phyloP scores from a whole-genome alignment of 495 filamentous ascomycete species.

The Aspergillus panamensis region DNA sequence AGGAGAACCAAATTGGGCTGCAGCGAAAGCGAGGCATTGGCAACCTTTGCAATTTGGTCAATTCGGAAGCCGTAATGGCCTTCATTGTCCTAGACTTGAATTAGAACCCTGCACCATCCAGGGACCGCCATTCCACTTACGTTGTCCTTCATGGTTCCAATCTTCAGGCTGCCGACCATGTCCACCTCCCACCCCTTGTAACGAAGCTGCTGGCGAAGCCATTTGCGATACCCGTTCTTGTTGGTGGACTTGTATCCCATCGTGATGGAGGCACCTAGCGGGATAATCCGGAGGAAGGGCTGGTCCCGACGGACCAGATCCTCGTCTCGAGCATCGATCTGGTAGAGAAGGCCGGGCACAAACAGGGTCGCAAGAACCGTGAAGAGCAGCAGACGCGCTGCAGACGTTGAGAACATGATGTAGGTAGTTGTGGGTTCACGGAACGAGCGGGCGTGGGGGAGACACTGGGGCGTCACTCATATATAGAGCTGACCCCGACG shows the following conservation, averaged over 20 bases:
- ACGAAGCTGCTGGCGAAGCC: conserved; percentile 37
- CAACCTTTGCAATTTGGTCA: conserved; percentile 40
- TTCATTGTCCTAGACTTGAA: conserved; percentile 37
- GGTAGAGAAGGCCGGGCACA: no score
- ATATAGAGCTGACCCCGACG: no score
- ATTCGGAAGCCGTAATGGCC: conserved; percentile 48
- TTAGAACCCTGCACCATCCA: not conserved
- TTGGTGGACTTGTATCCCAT: conserved; percentile 48
- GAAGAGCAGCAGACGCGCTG: no score
- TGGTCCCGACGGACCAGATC: no score
- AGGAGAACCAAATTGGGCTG: conserved; percentile 51
- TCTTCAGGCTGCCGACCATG: conserved; percentile 46
- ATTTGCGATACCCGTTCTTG: conserved; percentile 52
- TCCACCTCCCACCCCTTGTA: conserved; percentile 42
- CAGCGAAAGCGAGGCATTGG: conserved; percentile 24
- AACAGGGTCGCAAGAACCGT: no score
- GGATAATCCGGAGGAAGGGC: conserved; percentile 44
- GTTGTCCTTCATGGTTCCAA: conserved; percentile 51
- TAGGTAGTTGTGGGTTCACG: no score
- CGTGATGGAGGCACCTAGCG: conserved; percentile 58
- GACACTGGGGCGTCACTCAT: no score
- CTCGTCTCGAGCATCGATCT: no score
- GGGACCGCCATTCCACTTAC: conserved; percentile 17
- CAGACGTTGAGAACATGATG: no score
- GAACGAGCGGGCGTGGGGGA: no score